phyloP scores from a whole-genome alignment of 768 basidiomycete species.

The Phanerodontia chrysosporium region DNA sequence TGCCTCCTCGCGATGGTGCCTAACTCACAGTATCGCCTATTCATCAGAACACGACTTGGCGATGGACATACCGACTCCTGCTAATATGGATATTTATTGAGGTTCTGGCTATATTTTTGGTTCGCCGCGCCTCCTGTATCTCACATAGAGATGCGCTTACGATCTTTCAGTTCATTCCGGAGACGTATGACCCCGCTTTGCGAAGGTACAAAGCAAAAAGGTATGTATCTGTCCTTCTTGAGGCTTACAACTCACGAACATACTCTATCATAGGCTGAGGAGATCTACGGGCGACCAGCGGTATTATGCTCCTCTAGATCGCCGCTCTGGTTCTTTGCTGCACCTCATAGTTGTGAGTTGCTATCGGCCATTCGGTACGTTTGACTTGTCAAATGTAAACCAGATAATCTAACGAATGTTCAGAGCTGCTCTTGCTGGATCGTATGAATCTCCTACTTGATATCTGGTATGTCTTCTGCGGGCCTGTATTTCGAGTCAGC shows the following conservation, averaged over 20 bases:
- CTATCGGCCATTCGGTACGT: slow-evolving; percentile 68
- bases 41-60: slow-evolving; percentile 56
- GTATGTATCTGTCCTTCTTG: slow-evolving; percentile 30
- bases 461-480: slow-evolving; percentile 67
- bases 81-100: slow-evolving; percentile 66
- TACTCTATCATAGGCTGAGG: slow-evolving; percentile 47
- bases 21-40: no score
- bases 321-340: slow-evolving; percentile 37
- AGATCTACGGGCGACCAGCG: slow-evolving; percentile 46
- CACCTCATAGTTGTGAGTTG: slow-evolving; percentile 54
- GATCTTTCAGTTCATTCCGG: slow-evolving; percentile 52
- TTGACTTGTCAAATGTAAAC: not conserved
- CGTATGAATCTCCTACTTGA: slow-evolving; percentile 72
- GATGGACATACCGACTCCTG: slow-evolving; percentile 75
- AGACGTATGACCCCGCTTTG: slow-evolving; percentile 65
- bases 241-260: no score
- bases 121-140: slow-evolving; percentile 26
- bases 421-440: slow-evolving; percentile 62
- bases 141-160: not conserved
- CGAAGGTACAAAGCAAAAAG: slow-evolving; percentile 53
- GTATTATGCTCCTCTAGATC: slow-evolving; percentile 61
- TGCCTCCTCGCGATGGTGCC: no score
- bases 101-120: slow-evolving; percentile 45
- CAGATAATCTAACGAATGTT: not conserved
- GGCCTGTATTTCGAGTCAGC: no score